Evolutionary conservation across 1,284 basidiomycete species (phyloP).

Genomic region (Malassezia sympodialis): DNA sequence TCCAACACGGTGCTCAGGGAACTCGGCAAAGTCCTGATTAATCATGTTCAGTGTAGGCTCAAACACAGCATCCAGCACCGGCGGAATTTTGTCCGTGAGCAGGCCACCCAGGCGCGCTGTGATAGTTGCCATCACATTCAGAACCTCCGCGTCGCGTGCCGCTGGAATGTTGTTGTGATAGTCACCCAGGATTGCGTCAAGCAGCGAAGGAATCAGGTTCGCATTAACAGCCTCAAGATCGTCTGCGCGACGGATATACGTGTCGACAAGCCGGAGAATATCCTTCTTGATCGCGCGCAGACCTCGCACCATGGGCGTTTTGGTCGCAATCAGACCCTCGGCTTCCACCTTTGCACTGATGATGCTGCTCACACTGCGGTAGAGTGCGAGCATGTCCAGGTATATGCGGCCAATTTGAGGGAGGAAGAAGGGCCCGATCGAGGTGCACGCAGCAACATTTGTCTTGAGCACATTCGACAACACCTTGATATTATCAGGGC

Average conservation of each 20-base stretch:
- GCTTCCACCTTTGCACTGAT: conserved; percentile 83
- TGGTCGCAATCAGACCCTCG: conserved; percentile 75
- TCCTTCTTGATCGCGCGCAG: conserved; percentile 98
- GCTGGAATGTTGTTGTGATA: conserved; percentile 88
- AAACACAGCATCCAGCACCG: conserved; percentile 92
- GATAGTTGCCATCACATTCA: conserved; percentile 98
- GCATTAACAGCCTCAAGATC: conserved; percentile 83
- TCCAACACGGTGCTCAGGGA: conserved; percentile 89
- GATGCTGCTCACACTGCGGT: conserved; percentile 94
- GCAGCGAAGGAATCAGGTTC: conserved; percentile 85
- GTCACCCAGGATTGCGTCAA: conserved; percentile 93
- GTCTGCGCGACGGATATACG: conserved; percentile 91
- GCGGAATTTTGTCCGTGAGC: conserved; percentile 87
- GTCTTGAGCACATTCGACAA: conserved; percentile 95
- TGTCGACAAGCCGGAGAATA: conserved; percentile 87
- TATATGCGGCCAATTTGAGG: conserved; percentile 94
- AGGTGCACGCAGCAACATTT: conserved; percentile 93
- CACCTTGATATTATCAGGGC: conserved; percentile 91
- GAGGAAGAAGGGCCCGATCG: conserved; percentile 91
- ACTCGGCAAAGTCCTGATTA: conserved; percentile 95
- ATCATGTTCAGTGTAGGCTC: conserved; percentile 98
- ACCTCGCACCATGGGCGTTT: conserved; percentile 90
- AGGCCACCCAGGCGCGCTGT: conserved; percentile 51
- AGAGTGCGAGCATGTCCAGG: conserved; percentile 94
- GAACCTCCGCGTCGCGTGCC: conserved; percentile 89